Evolutionary conservation across 2,329 filamentous ascomycete genomes (phyloP).

Genomic region (Balansia obtecta): DNA sequence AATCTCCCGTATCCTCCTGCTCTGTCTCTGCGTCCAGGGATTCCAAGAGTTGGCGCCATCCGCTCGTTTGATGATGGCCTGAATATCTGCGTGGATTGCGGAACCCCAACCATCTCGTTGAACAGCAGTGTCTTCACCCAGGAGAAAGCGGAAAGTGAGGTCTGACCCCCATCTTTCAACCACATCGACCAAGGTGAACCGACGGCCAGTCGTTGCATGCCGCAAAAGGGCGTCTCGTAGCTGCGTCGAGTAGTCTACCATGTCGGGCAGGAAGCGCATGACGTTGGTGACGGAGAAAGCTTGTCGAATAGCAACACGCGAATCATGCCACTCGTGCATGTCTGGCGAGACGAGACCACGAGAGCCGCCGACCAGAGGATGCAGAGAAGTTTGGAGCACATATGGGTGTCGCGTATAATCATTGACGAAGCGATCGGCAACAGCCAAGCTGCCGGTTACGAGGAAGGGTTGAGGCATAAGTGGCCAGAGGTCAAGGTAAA

Average conservation of each 20-base stretch:
- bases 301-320: not conserved
- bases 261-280: slow-evolving; percentile 1
- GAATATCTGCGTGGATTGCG: not conserved
- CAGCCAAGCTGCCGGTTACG: not conserved
- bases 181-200: not conserved
- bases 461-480: not conserved
- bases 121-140: slow-evolving; percentile 1
- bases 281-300: slow-evolving; percentile 1
- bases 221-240: not conserved
- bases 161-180: slow-evolving; percentile 2
- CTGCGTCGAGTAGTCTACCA: not conserved
- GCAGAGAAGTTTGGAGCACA: not conserved
- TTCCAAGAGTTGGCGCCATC: not conserved
- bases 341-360: slow-evolving; percentile 1
- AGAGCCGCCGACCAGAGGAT: slow-evolving; percentile 1
- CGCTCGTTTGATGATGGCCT: not conserved
- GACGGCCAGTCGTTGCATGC: not conserved
- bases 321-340: slow-evolving; percentile 1
- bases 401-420: slow-evolving; percentile 1
- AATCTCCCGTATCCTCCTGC: not conserved
- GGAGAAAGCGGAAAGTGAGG: slow-evolving; percentile 1
- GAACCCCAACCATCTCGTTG: not conserved
- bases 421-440: slow-evolving; percentile 2
- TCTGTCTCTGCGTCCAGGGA: not conserved
- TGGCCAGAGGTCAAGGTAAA: slow-evolving; percentile 3